phyloP scores from a whole-genome alignment of 768 basidiomycete species.

The Cyclocybe cylindracea region DNA sequence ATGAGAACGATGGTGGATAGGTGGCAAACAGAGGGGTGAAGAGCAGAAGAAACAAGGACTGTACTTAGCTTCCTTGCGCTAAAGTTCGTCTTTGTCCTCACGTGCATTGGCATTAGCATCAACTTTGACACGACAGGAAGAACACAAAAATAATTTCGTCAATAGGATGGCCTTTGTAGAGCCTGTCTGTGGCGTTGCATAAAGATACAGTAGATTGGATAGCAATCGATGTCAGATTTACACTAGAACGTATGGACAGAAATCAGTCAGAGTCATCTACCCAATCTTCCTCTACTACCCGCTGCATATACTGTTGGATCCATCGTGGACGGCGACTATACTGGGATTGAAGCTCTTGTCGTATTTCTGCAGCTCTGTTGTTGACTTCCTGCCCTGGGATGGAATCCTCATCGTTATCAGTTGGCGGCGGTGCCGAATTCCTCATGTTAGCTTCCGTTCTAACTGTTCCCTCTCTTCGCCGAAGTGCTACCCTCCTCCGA shows the following conservation, averaged over 20 bases:
- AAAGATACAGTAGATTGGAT: not conserved
- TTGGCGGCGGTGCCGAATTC: conserved; percentile 25
- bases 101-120: no score
- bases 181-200: no score
- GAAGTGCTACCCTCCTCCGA: conserved; percentile 56
- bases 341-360: conserved; percentile 47
- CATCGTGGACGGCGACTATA: conserved; percentile 57
- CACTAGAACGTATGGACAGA: conserved; percentile 15
- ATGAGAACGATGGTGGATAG: no score
- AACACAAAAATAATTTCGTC: no score
- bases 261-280: conserved; percentile 61
- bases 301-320: conserved; percentile 64
- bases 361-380: conserved; percentile 32
- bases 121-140: no score
- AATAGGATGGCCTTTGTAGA: no score
- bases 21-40: no score
- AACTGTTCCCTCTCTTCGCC: conserved; percentile 63
- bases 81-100: no score
- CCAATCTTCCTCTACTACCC: conserved; percentile 69
- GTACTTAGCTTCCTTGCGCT: no score
- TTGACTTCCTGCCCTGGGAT: conserved; percentile 18
- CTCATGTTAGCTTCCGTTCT: conserved; percentile 63
- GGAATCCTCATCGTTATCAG: conserved; percentile 27
- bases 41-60: no score
- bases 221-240: not conserved